These are phyloP conservation scores for Vicia faba DNA, from an alignment of 306 rosid species.

Conservation along the genomic window DNA sequence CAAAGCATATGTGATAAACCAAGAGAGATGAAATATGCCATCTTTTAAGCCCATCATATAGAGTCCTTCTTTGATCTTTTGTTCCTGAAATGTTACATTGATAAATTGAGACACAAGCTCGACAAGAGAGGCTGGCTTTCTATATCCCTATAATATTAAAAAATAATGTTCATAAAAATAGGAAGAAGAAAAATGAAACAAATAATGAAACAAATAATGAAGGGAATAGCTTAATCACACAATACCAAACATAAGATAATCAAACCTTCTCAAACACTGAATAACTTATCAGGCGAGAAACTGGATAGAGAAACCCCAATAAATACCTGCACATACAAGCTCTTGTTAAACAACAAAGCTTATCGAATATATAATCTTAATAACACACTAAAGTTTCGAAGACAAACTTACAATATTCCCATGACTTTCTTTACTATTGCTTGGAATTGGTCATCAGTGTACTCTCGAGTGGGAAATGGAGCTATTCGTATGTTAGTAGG, in stretches of 20 bases:
- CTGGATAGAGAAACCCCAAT: slow-evolving; percentile 93
- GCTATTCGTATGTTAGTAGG: slow-evolving; percentile 76
- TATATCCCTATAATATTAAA: slow-evolving; percentile 12
- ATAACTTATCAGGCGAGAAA: slow-evolving; percentile 88
- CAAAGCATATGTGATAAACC: slow-evolving; percentile 86
- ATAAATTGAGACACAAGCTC: slow-evolving; percentile 35
- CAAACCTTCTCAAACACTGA: slow-evolving; percentile 89
- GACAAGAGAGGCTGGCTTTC: slow-evolving; percentile 21
- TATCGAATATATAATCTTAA: slow-evolving; percentile 32
- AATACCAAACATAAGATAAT: slow-evolving; percentile 28
- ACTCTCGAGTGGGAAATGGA: slow-evolving; percentile 95
- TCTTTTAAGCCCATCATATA: slow-evolving; percentile 98
- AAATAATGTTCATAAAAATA: slow-evolving; percentile 5
- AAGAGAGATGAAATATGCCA: slow-evolving; percentile 85
- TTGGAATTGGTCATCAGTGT: slow-evolving; percentile 96
- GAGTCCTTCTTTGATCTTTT: slow-evolving; percentile 93
- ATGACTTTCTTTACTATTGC: slow-evolving; percentile 81
- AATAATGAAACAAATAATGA: not conserved
- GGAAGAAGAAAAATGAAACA: not conserved
- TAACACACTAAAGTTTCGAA: slow-evolving; percentile 32
- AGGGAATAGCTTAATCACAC: slow-evolving; percentile 36
- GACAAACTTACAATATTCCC: slow-evolving; percentile 80
- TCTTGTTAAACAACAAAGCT: slow-evolving; percentile 37
- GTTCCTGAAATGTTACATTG: slow-evolving; percentile 65
- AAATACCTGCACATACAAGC: slow-evolving; percentile 72